Evolutionary conservation across 2,329 filamentous ascomycete genomes (phyloP).

Genomic region (Epichloe sylvatica): DNA sequence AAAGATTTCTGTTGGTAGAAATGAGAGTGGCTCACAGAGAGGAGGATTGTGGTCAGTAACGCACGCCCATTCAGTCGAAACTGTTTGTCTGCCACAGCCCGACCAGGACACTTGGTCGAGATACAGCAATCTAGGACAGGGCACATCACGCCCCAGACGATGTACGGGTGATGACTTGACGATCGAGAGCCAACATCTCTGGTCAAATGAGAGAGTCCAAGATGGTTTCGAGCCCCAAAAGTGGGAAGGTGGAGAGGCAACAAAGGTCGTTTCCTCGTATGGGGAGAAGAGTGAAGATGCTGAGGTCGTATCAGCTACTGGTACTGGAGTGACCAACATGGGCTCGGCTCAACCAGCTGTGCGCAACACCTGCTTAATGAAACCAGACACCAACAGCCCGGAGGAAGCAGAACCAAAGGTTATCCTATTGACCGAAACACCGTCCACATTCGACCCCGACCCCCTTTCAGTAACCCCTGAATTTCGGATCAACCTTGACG

Average conservation of each 20-base stretch:
- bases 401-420: neutral
- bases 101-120: conserved; percentile 7
- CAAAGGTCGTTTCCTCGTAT: neutral
- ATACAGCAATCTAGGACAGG: neutral
- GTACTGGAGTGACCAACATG: no score
- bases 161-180: neutral
- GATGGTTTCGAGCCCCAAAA: neutral
- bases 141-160: neutral
- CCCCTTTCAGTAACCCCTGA: neutral
- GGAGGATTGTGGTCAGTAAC: neutral
- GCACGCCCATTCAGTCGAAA: neutral
- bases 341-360: no score
- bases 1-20: neutral
- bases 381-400: neutral
- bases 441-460: neutral
- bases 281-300: neutral
- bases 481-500: no score
- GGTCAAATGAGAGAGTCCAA: conserved; percentile 3
- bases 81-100: conserved; percentile 17
- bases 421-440: neutral
- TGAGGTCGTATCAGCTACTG: neutral
- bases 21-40: neutral
- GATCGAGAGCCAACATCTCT: conserved; percentile 1
- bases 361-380: no score
- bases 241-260: neutral